Percentiles rank a stretch among this genome's conserved stretches.
These are phyloP conservation scores for Leptographium galeiforme DNA, from an alignment of 2,329 filamentous ascomycete species.

Conservation along the genomic window DNA sequence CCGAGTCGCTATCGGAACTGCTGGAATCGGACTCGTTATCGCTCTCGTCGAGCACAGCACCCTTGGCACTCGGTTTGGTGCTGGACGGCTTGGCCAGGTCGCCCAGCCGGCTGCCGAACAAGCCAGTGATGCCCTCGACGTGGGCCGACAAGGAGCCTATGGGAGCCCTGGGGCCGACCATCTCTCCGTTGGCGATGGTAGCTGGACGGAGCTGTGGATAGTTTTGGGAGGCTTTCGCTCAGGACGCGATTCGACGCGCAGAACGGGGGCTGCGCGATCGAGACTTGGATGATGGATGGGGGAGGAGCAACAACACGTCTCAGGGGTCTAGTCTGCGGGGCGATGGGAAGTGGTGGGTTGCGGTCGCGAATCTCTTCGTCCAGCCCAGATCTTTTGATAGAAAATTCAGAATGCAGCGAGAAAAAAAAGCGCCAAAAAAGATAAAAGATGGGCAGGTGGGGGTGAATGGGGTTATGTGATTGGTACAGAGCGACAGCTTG, in stretches of 20 bases:
- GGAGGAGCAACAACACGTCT: too few species aligned
- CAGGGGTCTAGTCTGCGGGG: too few species aligned
- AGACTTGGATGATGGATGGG: too few species aligned
- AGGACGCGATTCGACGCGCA: background rate
- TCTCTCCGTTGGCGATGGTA: background rate
- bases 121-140: conserved; percentile 9
- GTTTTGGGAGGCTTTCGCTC: background rate
- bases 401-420: background rate
- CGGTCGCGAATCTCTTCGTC: too few species aligned
- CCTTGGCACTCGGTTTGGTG: conserved; percentile 4
- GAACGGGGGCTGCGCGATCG: too few species aligned
- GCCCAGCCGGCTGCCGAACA: conserved; percentile 5
- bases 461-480: background rate
- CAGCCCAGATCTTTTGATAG: background rate
- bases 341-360: too few species aligned
- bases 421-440: conserved; percentile 1
- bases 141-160: conserved; percentile 18
- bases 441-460: background rate
- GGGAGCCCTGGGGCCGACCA: conserved; percentile 14
- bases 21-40: conserved; percentile 17
- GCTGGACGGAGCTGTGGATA: background rate
- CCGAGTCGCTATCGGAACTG: conserved; percentile 6
- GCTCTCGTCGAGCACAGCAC: conserved; percentile 1
- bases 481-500: conserved; percentile 2
- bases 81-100: conserved; percentile 5